Percentiles rank a stretch among this genome's conserved stretches.
phyloP scores from a whole-genome alignment of 2,329 filamentous ascomycete species.

The Trichoderma cornu-damae region DNA sequence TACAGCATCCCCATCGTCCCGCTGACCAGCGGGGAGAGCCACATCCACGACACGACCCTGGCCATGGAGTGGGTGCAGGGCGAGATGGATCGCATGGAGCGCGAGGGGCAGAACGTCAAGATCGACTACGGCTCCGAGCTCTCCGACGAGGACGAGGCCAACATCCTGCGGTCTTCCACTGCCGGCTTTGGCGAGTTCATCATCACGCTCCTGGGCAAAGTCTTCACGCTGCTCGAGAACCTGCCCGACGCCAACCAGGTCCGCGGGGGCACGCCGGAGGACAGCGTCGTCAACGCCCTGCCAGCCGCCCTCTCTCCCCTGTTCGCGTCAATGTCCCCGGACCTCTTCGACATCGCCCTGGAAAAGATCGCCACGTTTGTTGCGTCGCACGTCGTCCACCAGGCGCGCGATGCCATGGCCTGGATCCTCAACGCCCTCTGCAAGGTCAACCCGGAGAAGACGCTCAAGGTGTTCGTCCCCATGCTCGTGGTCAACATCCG shows the following conservation, averaged over 20 bases:
- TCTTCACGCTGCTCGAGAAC: conserved; percentile 94
- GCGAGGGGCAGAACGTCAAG: conserved; percentile 75
- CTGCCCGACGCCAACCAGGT: conserved; percentile 84
- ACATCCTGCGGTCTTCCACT: conserved; percentile 87
- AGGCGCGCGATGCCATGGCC: conserved; percentile 94
- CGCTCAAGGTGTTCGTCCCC: conserved; percentile 82
- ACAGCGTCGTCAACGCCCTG: conserved; percentile 92
- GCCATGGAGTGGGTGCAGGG: conserved; percentile 91
- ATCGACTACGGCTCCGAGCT: conserved; percentile 81
- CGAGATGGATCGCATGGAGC: conserved; percentile 91
- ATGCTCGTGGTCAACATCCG: conserved; percentile 88
- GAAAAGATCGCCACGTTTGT: conserved; percentile 92
- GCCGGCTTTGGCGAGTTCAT: conserved; percentile 92
- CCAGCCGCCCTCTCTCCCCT: conserved; percentile 87
- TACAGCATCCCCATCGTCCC: conserved; percentile 94
- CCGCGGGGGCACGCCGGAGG: conserved; percentile 86
- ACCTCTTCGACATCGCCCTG: conserved; percentile 85
- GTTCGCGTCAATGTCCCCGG: conserved; percentile 83
- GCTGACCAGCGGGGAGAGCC: conserved; percentile 54
- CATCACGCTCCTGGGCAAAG: conserved; percentile 81
- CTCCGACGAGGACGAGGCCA: conserved; percentile 77
- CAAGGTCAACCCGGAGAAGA: conserved; percentile 92
- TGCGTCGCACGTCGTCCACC: conserved; percentile 89
- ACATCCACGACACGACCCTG: conserved; percentile 66
- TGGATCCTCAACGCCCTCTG: conserved; percentile 96